These are phyloP conservation scores for Calamus simplicifolius DNA, from an alignment of 176 grass and related monocot species.

Conservation along the genomic window DNA sequence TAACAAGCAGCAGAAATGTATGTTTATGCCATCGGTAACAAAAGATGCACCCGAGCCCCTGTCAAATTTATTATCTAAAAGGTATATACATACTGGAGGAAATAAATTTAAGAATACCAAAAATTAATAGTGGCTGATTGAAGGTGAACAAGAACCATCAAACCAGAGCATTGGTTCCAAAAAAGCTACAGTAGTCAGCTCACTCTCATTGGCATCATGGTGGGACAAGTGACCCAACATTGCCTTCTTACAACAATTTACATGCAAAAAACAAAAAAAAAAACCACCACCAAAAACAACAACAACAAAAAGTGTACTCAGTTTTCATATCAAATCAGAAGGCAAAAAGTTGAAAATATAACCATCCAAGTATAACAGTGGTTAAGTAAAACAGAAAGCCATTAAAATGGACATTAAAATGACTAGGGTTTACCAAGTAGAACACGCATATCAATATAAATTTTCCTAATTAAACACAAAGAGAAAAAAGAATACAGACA, in stretches of 20 bases:
- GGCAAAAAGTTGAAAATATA: conserved; percentile 21
- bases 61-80: not conserved
- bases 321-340: conserved; percentile 31
- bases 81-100: conserved; percentile 22
- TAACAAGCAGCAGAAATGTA: conserved; percentile 14
- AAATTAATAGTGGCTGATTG: conserved; percentile 36
- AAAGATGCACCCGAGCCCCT: conserved; percentile 9
- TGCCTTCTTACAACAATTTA: conserved; percentile 79
- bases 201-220: conserved; percentile 71
- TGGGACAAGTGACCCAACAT: conserved; percentile 73
- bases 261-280: conserved; percentile 76
- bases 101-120: conserved; percentile 22
- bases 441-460: not conserved
- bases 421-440: not conserved
- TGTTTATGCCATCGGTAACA: conserved; percentile 9
- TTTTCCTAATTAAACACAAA: conserved; percentile 8
- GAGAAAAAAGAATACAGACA: conserved; percentile 11
- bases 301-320: conserved; percentile 48
- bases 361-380: not conserved
- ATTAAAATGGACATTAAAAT: no score
- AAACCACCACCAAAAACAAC: conserved; percentile 62
- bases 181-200: conserved; percentile 72
- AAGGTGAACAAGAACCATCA: conserved; percentile 57
- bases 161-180: conserved; percentile 75
- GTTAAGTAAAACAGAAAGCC: no score